Percentiles rank a stretch among this genome's conserved stretches.
Evolutionary conservation across 2,329 filamentous ascomycete species (phyloP).

Genomic region (Tetracladium maxilliforme): DNA sequence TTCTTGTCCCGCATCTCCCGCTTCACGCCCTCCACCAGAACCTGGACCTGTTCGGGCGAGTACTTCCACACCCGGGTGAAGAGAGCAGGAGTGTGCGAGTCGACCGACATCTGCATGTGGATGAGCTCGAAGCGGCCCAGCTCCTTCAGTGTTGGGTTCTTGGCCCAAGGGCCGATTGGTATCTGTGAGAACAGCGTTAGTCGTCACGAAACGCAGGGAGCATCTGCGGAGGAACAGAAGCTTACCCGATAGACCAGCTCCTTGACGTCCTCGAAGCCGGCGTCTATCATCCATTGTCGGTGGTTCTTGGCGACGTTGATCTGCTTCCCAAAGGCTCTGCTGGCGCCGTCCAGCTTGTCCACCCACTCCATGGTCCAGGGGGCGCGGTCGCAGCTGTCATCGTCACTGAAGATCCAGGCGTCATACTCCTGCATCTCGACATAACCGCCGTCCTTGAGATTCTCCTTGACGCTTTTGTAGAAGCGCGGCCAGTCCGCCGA

Average conservation of each 20-base stretch:
- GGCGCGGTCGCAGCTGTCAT: conserved; percentile 4
- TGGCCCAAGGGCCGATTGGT: conserved; percentile 18
- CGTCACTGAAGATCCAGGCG: conserved; percentile 5
- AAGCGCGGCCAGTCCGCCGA: conserved; percentile 40
- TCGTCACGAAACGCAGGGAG: no score
- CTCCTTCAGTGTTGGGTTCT: conserved; percentile 13
- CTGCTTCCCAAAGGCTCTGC: conserved; percentile 5
- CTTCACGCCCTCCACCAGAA: conserved; percentile 25
- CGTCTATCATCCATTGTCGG: conserved; percentile 13
- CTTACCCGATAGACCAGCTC: no score
- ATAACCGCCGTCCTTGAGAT: conserved; percentile 14
- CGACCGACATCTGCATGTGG: conserved; percentile 21
- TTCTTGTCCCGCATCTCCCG: conserved; percentile 19
- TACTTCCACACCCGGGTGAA: conserved; percentile 22
- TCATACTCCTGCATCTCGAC: conserved; percentile 14
- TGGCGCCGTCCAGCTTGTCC: conserved; percentile 3
- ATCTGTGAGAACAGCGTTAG: no score
- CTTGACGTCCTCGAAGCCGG: conserved; percentile 26
- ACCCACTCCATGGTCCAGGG: conserved; percentile 7
- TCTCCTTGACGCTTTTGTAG: conserved; percentile 31
- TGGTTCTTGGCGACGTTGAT: conserved; percentile 6
- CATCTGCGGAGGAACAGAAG: no score
- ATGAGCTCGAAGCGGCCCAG: conserved; percentile 10
- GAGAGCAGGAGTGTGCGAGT: conserved; percentile 23
- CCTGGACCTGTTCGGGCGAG: conserved; percentile 21